Conservation (phyloP, 768 basidiomycete species). For the Holtermanniella nyarrowii region DNA sequence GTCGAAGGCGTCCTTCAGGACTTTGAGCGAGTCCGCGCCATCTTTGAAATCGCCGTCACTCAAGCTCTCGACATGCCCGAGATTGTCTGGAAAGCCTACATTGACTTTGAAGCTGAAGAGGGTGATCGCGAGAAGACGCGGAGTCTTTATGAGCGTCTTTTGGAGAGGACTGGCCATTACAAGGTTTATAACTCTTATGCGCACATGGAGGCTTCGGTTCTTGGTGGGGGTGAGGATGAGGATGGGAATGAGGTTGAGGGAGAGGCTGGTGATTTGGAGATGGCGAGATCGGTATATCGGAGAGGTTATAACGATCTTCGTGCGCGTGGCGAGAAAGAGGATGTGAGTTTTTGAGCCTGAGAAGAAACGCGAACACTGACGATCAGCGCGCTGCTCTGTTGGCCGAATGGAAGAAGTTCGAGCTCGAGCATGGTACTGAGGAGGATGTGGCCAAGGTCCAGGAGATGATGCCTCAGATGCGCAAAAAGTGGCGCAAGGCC, state of each 20-base stretch:
- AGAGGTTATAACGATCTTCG: constrained; percentile 81
- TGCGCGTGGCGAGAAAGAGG: constrained; percentile 67
- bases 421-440: constrained; percentile 63
- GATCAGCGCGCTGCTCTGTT: constrained; percentile 76
- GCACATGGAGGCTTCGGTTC: constrained; percentile 70
- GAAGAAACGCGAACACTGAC: neutral
- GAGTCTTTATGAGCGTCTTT: constrained; percentile 76
- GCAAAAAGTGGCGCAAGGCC: constrained; percentile 72
- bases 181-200: constrained; percentile 97
- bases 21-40: constrained; percentile 75
- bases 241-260: constrained; percentile 49
- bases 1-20: constrained; percentile 81
- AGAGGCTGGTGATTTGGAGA: constrained; percentile 54
- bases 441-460: constrained; percentile 73
- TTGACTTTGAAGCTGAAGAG: constrained; percentile 92
- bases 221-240: constrained; percentile 39
- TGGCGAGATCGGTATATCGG: constrained; percentile 72
- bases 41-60: constrained; percentile 81
- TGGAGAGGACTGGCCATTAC: constrained; percentile 77
- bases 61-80: constrained; percentile 94
- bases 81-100: constrained; percentile 56
- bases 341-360: constrained; percentile 49
- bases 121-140: constrained; percentile 78
- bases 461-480: constrained; percentile 84
- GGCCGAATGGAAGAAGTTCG: constrained; percentile 92